phyloP scores from a whole-genome alignment of 805 yeast species.

The Candida multigemmis region DNA sequence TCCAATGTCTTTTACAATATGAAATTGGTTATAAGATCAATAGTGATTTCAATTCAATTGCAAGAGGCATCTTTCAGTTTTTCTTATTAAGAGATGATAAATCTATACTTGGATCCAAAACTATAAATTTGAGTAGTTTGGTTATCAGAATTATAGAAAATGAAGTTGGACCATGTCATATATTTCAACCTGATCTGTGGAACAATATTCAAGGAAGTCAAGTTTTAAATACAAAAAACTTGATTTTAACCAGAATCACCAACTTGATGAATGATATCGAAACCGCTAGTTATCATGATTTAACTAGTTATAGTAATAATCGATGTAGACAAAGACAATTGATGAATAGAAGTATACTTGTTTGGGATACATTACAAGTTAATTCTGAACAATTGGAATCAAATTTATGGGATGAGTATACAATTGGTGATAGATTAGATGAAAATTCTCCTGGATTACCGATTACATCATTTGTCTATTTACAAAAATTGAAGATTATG shows the following conservation, averaged over 20 bases:
- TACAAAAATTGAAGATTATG: slow-evolving; percentile 63
- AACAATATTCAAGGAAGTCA: slow-evolving; percentile 8
- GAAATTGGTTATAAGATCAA: slow-evolving; percentile 16
- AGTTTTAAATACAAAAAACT: slow-evolving; percentile 4
- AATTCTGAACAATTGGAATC: slow-evolving; percentile 58
- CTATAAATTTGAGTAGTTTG: slow-evolving; percentile 14
- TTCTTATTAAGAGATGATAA: slow-evolving; percentile 56
- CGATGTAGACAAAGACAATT: slow-evolving; percentile 80
- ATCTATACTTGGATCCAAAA: slow-evolving; percentile 40
- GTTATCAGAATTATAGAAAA: slow-evolving; percentile 31
- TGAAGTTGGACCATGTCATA: slow-evolving; percentile 28
- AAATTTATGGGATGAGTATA: slow-evolving; percentile 22
- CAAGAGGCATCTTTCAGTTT: slow-evolving; percentile 56
- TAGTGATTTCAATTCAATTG: slow-evolving; percentile 31
- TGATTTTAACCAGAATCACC: slow-evolving; percentile 7
- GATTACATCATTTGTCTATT: slow-evolving; percentile 60
- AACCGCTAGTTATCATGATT: slow-evolving; percentile 25
- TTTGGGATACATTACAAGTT: slow-evolving; percentile 79
- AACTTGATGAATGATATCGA: slow-evolving; percentile 38
- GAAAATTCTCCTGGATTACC: slow-evolving; percentile 48
- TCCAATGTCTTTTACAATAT: slow-evolving; percentile 16
- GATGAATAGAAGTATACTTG: slow-evolving; percentile 41
- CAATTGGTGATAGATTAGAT: slow-evolving; percentile 25
- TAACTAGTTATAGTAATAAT: slow-evolving; percentile 38
- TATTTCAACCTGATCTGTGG: slow-evolving; percentile 18